Evolutionary conservation across 805 yeast species (phyloP), one percentile per base, ranked within the genome.

Genomic region (Candida maris): DNA sequence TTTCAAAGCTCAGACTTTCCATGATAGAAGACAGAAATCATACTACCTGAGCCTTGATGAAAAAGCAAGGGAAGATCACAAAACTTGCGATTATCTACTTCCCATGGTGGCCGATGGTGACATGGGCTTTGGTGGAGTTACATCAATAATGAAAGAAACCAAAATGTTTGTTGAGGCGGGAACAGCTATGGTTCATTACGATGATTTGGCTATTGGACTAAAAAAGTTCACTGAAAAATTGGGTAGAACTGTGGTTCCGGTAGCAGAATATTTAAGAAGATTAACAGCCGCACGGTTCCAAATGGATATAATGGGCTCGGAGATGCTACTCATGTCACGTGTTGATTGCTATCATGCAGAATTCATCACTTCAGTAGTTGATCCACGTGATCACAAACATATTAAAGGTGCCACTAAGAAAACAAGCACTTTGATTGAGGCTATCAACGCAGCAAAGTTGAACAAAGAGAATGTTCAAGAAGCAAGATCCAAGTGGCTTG

Each of bases 61-160:
- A 4, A 45, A 37, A 19, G 45, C 42, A 17, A 36, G 37, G 24
- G 48, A 34, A 34, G 46, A 31, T 50, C 51, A 29, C 50, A 62
- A 27, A 9, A 6, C 19, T 49, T 62, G 35, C n/a, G 80, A 77
- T 46, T 78, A 77, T 47, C 46, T 77, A 49, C 64, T 75, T 38
- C 84, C 84, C 12, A 76, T 78, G 35, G 71, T 78, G 44, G 84
- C 84, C 3, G 84, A 78, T 52, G 84, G 73, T 3, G 84, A 78
- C 44, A 77, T 80, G 48, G 84, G 84, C 3, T 81, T 76, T 51
- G 84, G 84, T 14, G 81, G 82, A 9, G 57, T 70, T 10, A 72
- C 77, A 3, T 67, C 81, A 0, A 79, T 77, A 3, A 77, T 78
- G 84, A 78, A 78, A 50, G 57, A 77, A 37, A 80, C 83, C 17